Conservation (phyloP, 139 green algal species). For the Coelastrella sp. region DNA sequence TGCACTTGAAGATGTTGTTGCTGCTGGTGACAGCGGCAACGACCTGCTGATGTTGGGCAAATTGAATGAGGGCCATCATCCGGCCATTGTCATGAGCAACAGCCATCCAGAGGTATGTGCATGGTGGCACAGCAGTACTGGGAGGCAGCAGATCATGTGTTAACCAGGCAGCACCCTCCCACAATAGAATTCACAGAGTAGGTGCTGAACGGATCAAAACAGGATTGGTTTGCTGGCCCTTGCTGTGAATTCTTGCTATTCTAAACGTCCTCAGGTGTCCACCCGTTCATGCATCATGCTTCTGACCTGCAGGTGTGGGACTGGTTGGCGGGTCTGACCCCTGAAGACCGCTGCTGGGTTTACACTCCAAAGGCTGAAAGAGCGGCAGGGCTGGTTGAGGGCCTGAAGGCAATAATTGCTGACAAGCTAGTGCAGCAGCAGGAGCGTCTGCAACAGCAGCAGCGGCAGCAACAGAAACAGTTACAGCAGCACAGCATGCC, state of each 20-base stretch:
- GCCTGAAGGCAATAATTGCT: slow-evolving; percentile 29
- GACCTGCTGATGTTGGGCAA: slow-evolving; percentile 38
- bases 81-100: slow-evolving; percentile 37
- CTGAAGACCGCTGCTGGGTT: slow-evolving; percentile 17
- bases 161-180: no score
- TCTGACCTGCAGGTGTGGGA: slow-evolving; percentile 25
- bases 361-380: slow-evolving; percentile 41
- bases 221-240: no score
- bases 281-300: no score
- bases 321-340: slow-evolving; percentile 16
- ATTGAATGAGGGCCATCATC: not conserved
- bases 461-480: not conserved
- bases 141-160: no score
- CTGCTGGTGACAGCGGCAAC: slow-evolving; percentile 41
- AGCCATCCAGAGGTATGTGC: slow-evolving; percentile 39
- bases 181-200: no score
- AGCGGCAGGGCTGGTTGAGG: slow-evolving; percentile 25
- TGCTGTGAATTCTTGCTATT: no score
- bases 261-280: no score
- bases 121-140: not conserved
- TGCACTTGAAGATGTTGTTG: slow-evolving; percentile 28
- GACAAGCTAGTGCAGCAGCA: slow-evolving; percentile 33
- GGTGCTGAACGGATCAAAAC: no score
- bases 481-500: not conserved
- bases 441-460: not conserved